Conservation (phyloP, 257 asterid genomes). For the Nicotiana paniculata region DNA sequence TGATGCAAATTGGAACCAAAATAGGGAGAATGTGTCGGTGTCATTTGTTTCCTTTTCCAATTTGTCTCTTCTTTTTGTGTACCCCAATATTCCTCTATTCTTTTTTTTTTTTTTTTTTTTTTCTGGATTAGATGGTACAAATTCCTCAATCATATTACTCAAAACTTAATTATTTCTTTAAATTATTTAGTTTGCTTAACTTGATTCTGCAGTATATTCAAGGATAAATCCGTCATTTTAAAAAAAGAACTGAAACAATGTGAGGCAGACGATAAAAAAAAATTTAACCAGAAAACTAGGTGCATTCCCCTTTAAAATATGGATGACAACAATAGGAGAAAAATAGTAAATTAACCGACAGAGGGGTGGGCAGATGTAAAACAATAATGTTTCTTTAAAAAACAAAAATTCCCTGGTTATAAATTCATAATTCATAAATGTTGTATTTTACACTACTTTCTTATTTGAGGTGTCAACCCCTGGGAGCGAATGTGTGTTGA, state of each 20-base stretch:
- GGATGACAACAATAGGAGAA: neutral
- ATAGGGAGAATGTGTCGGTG: constrained; percentile 22
- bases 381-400: neutral
- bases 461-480: constrained; percentile 1
- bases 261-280: neutral
- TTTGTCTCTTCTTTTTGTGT: constrained; percentile 22
- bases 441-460: too few relatives aligned
- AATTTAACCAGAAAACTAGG: neutral
- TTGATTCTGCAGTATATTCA: neutral
- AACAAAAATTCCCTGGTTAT: neutral
- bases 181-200: constrained; percentile 4
- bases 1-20: neutral
- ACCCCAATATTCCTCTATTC: constrained; percentile 21
- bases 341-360: neutral
- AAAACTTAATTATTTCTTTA: neutral
- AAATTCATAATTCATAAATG: neutral
- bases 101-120: neutral
- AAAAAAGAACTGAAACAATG: neutral
- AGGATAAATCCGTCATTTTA: neutral
- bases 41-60: constrained; percentile 16
- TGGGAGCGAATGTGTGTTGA: neutral
- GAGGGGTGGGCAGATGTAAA: neutral
- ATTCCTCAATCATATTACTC: neutral
- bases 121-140: neutral
- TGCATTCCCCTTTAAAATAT: neutral